These are phyloP conservation scores for Thuja plicata DNA, from an alignment of 83 land plant genomes.

Conservation along the genomic window DNA sequence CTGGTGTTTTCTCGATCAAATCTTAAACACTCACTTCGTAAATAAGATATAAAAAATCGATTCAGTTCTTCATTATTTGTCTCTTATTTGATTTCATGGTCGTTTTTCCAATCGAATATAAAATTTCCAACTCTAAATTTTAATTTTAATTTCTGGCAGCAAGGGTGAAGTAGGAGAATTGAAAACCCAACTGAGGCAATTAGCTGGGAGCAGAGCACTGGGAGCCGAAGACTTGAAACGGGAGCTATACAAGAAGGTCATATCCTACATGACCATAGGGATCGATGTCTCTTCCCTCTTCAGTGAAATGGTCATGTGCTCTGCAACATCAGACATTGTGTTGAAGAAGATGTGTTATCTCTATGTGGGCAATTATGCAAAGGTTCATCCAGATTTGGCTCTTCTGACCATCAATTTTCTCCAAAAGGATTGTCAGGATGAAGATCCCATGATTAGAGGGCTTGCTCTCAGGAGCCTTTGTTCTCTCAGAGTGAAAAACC, in stretches of 20 bases:
- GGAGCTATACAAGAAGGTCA: conserved; percentile 97
- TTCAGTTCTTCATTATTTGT: not conserved
- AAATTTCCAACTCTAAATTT: not conserved
- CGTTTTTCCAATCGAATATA: not conserved
- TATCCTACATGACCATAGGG: conserved; percentile 96
- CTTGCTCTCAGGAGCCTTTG: conserved; percentile 89
- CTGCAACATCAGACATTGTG: conserved; percentile 97
- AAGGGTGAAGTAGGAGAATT: conserved; percentile 94
- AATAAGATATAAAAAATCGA: not conserved
- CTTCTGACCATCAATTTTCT: conserved; percentile 98
- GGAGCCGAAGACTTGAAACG: conserved; percentile 90
- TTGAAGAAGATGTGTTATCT: conserved; percentile 99
- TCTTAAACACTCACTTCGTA: not conserved
- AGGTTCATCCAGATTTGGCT: conserved; percentile 89
- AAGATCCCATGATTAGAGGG: conserved; percentile 97
- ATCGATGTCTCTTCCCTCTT: conserved; percentile 94
- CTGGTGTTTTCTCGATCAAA: not conserved
- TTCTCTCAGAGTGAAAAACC: conserved; percentile 81
- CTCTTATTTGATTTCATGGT: not conserved
- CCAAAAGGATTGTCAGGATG: conserved; percentile 93
- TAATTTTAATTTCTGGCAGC: conserved; percentile 24
- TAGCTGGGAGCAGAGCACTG: conserved; percentile 92
- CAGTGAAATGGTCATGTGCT: conserved; percentile 99
- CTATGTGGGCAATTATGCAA: conserved; percentile 92
- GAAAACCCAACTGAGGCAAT: conserved; percentile 87